Base-by-base conservation (phyloP, 169 alveolate genomes). In the Nephromyces sp. region DNA sequence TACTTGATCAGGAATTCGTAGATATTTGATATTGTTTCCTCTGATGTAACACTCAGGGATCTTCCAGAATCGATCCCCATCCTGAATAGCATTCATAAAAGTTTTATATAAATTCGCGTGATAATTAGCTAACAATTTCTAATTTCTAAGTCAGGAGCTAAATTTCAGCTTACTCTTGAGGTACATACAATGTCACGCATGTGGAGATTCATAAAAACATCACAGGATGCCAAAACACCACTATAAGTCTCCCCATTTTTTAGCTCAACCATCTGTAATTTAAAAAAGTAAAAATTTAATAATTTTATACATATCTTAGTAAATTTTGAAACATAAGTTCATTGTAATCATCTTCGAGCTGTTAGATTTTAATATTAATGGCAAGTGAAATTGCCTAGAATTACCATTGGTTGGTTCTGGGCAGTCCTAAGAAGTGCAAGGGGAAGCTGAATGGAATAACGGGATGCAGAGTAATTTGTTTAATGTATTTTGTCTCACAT, bases 161-260 rank as follows among this genome's bases (percentile, higher is more conserved):
- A 6, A 4, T 22, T 4, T 25, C 29, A 3, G n/a, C 71, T 52
- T 30, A 68, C 82, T 67, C 74, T 68, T 32, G 81, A 67, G 35
- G 86, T 81, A 77, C 79, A 73, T 67, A 81, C 83, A 57, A 73
- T 68, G 51, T 81, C 82, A 27, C 81, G 74, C 64, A 81, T 77
- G 62, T 81, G 86, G 65, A 81, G 51, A 64, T 81, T 81, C 86
- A 81, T 81, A 79, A 76, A 81, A 51, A 74, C 78, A 61, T 81
- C 86, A 68, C 83, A 81, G 27, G 62, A 57, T 65, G 86, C 86
- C 66, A 81, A 43, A 75, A 81, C 77, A 22, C 86, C 86, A 53
- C 81, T 71, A 81, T 81, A 81, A 32, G 86, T 77, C 75, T 81
- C 86, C 6, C 86, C 86, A 32, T 75, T 81, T 74, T 81, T 81